These are phyloP conservation scores for Diplocarpon mali DNA, from an alignment of 2,329 filamentous ascomycete genomes.

Conservation along the genomic window DNA sequence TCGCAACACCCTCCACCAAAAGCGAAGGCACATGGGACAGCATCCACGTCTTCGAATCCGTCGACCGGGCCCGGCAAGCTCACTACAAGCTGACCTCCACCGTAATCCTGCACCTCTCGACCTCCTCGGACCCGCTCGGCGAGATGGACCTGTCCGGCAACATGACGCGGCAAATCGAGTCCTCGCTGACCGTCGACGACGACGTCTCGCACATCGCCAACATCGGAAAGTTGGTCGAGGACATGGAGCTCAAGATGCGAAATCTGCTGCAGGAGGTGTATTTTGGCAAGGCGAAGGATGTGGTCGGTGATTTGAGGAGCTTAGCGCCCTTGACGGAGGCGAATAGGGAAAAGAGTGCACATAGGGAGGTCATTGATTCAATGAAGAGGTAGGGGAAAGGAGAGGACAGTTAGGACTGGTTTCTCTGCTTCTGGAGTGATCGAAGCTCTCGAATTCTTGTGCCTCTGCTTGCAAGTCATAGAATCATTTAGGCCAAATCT, in stretches of 20 bases:
- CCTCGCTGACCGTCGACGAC: slow-evolving; percentile 78
- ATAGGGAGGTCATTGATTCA: slow-evolving; percentile 73
- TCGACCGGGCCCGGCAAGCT: slow-evolving; percentile 79
- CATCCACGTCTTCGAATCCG: slow-evolving; percentile 96
- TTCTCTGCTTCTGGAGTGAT: not conserved
- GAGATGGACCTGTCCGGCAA: slow-evolving; percentile 90
- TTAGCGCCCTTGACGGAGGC: slow-evolving; percentile 74
- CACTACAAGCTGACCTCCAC: slow-evolving; percentile 98
- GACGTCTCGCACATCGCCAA: slow-evolving; percentile 94
- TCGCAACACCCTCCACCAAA: slow-evolving; percentile 51
- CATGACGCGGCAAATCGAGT: slow-evolving; percentile 94
- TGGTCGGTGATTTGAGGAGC: slow-evolving; percentile 89
- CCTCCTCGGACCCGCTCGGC: slow-evolving; percentile 56
- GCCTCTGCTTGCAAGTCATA: not conserved
- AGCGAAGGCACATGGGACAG: slow-evolving; percentile 88
- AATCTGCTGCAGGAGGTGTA: slow-evolving; percentile 98
- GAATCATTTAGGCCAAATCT: no score
- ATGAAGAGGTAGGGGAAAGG: slow-evolving; percentile 28
- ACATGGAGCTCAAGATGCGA: slow-evolving; percentile 99
- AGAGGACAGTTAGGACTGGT: not conserved
- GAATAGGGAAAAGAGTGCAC: slow-evolving; percentile 71
- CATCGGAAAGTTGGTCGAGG: slow-evolving; percentile 86
- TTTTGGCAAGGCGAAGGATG: slow-evolving; percentile 98
- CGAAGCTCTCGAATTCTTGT: not conserved
- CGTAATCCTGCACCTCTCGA: slow-evolving; percentile 81